Conservation (phyloP, 495 filamentous ascomycete genomes). For the Aspergillus mulundensis region DNA sequence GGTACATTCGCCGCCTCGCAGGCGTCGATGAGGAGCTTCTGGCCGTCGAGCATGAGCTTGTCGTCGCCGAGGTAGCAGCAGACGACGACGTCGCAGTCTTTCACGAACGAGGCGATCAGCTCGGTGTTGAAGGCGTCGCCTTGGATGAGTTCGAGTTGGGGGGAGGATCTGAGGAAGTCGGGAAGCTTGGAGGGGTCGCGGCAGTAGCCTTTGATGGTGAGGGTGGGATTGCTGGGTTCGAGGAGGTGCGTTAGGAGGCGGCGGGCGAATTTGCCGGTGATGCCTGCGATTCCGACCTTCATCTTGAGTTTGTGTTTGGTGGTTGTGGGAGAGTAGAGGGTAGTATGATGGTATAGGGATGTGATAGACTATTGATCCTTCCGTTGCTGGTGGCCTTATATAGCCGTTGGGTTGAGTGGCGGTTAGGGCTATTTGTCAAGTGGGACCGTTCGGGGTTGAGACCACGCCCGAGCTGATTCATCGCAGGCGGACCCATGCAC, state of each 20-base stretch:
- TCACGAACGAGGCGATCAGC: constrained; percentile 7
- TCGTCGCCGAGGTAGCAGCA: constrained; percentile 42
- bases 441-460: too few relatives aligned
- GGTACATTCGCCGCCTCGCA: constrained; percentile 35
- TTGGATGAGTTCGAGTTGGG: background rate
- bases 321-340: too few relatives aligned
- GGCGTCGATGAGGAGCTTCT: constrained; percentile 42
- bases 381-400: too few relatives aligned
- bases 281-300: constrained; percentile 16
- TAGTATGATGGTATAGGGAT: too few relatives aligned
- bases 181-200: background rate
- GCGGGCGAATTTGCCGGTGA: constrained; percentile 19
- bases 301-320: too few relatives aligned
- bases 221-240: background rate
- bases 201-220: background rate
- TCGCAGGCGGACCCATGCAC: too few relatives aligned
- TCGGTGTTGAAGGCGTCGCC: background rate
- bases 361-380: too few relatives aligned
- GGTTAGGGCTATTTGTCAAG: too few relatives aligned
- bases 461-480: too few relatives aligned
- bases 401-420: too few relatives aligned
- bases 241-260: constrained; percentile 8
- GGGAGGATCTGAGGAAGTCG: background rate
- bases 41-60: constrained; percentile 41
- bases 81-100: constrained; percentile 26